These are phyloP conservation scores for Nicotiana noctiflora DNA, from an alignment of 257 asterid genomes.

Conservation along the genomic window DNA sequence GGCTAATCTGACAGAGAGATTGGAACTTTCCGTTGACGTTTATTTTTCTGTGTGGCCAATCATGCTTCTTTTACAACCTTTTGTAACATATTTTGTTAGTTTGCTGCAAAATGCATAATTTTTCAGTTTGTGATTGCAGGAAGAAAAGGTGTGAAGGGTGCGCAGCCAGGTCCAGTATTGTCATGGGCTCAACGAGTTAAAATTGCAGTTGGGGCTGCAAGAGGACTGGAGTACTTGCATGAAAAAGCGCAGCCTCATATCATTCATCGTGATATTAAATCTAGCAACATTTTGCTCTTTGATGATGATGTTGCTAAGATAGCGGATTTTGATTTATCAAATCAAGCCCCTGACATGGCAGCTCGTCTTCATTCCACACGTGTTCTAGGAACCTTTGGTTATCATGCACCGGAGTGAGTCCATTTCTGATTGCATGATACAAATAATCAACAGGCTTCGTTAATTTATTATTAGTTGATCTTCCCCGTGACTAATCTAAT, in stretches of 20 bases:
- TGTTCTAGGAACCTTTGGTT: constrained; percentile 90
- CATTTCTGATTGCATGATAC: neutral
- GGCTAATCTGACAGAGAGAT: neutral
- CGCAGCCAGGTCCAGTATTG: constrained; percentile 88
- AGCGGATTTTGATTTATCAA: constrained; percentile 80
- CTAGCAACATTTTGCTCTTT: constrained; percentile 74
- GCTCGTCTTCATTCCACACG: constrained; percentile 95
- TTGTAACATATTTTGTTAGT: neutral
- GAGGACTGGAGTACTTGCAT: constrained; percentile 81
- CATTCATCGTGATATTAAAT: constrained; percentile 84
- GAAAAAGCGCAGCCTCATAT: constrained; percentile 75
- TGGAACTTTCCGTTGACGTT: neutral
- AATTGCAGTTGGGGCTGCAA: constrained; percentile 88
- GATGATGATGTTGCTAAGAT: constrained; percentile 80
- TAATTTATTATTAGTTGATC: neutral
- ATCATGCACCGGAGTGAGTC: constrained; percentile 90
- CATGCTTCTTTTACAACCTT: neutral
- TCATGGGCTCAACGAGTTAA: constrained; percentile 85
- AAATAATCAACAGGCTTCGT: neutral
- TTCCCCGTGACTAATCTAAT: neutral
- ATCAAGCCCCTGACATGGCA: constrained; percentile 94
- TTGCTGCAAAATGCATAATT: neutral
- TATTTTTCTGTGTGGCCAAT: neutral
- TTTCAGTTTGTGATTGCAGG: constrained; percentile 28
- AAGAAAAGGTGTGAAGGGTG: constrained; percentile 90